Evolutionary conservation across 306 rosid species (phyloP).

Genomic region (Rosa lucieae): DNA sequence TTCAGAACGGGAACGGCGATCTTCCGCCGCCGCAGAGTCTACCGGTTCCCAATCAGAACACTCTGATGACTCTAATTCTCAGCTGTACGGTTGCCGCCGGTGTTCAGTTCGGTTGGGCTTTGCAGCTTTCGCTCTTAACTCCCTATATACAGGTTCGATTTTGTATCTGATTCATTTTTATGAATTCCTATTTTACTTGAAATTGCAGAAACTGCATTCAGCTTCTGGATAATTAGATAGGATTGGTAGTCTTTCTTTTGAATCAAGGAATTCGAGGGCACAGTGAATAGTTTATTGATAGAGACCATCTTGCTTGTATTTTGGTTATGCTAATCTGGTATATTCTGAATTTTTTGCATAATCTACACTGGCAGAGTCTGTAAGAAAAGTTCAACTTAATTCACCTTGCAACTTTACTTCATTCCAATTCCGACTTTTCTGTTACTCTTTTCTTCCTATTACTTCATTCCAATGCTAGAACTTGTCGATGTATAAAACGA

Average conservation of each 20-base stretch:
- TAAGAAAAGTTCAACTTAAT: background rate
- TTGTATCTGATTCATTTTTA: background rate
- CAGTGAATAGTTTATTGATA: background rate
- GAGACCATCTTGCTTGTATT: background rate
- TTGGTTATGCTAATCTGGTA: background rate
- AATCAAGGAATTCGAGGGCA: background rate
- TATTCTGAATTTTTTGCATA: too few relatives aligned
- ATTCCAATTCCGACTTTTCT: background rate
- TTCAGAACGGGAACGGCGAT: slow-evolving; percentile 26
- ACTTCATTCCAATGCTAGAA: background rate
- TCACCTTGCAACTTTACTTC: background rate
- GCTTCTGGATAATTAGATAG: background rate
- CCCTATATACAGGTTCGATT: slow-evolving; percentile 82
- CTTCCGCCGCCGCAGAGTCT: slow-evolving; percentile 22
- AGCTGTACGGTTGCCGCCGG: slow-evolving; percentile 98
- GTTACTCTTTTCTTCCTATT: background rate
- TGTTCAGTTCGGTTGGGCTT: slow-evolving; percentile 99
- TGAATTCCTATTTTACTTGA: background rate
- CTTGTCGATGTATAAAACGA: background rate
- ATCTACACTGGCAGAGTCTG: background rate
- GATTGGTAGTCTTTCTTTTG: background rate
- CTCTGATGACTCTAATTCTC: slow-evolving; percentile 57
- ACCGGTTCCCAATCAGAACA: slow-evolving; percentile 29
- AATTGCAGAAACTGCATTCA: background rate
- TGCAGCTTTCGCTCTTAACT: slow-evolving; percentile 92